Evolutionary conservation across 805 yeast genomes (phyloP), one percentile per base, ranked within the genome.

Genomic region (Myxozyma vanderwaltii): DNA sequence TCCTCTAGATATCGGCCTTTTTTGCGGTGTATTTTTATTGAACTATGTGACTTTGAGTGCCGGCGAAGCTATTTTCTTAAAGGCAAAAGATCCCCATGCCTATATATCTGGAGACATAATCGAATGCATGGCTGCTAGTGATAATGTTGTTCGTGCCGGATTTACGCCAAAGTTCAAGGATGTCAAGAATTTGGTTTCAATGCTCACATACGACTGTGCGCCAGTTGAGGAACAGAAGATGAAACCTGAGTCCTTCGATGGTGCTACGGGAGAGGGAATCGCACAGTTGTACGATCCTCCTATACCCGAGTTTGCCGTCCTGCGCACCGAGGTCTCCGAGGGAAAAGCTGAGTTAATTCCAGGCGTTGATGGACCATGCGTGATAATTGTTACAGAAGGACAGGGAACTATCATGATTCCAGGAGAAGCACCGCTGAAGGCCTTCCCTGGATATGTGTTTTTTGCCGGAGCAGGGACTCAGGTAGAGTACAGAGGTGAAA

Each of bases 81-180:
- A 89, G 71, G 98, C 99, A 45, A 89, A 90, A 76, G 97, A 91
- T 75, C 98, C 98, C 26, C 99, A 94, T 75, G 99, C 99, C 35
- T 94, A 94, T 76, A 92, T 94, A 63, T 81, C 86, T 56, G 99
- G 99, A 66, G 98, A 94, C 74, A 94, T 94, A 67, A 91, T 94
- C 71, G 99, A 94, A 79, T 94, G 99, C 79, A 94, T 94, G 99
- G 99, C 99, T 44, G 97, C 99, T 7, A 86, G 95, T 41, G 99
- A 94, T 74, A 94, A 94, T 70, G 99, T 94, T 58, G 97, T 94
- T 51, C 84, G 99, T 74, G 96, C 97, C 3, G 99, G 99, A 13
- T 94, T 94, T 80, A 94, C 99, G n/a, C 99, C 99, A 63, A 94
- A 94, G 75, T 94, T 92, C 79, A 94, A 92, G 77, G 99, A 94